These are phyloP conservation scores for Nannochloropsis granulata DNA, from an alignment of 108 stramenopile species.

Conservation along the genomic window DNA sequence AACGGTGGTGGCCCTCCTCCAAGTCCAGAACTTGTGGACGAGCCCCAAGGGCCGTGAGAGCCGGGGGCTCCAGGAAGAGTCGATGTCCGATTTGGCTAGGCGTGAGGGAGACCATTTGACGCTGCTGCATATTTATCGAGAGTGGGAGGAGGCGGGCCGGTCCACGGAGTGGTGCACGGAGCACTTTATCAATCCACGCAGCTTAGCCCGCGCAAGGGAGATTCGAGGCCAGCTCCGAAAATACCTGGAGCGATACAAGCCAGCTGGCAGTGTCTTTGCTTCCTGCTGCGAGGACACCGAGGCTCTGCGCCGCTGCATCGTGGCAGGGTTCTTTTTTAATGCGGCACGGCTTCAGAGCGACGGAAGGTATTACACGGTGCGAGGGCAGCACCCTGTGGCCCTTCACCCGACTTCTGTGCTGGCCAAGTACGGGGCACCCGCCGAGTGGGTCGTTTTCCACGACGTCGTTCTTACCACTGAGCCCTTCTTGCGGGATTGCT, in stretches of 20 bases:
- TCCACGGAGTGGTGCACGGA: constrained; percentile 50
- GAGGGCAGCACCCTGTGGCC: constrained; percentile 49
- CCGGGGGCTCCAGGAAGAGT: constrained; percentile 50
- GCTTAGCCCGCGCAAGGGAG: constrained; percentile 27
- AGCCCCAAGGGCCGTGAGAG: constrained; percentile 54
- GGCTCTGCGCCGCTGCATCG: constrained; percentile 59
- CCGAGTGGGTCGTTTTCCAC: constrained; percentile 39
- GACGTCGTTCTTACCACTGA: constrained; percentile 32
- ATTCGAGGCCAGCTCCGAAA: constrained; percentile 29
- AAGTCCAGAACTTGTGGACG: constrained; percentile 57
- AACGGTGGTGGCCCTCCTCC: constrained; percentile 67
- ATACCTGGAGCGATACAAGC: neutral
- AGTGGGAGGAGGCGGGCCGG: constrained; percentile 50
- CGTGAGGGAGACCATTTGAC: constrained; percentile 78
- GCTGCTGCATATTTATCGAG: constrained; percentile 55
- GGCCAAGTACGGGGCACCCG: constrained; percentile 36
- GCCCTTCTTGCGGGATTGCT: constrained; percentile 47
- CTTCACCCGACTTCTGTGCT: constrained; percentile 36
- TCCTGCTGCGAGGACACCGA: constrained; percentile 4
- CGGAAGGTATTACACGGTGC: constrained; percentile 77
- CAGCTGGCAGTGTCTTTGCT: neutral
- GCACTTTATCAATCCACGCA: constrained; percentile 27
- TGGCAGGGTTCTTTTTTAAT: constrained; percentile 83
- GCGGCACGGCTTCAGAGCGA: constrained; percentile 74
- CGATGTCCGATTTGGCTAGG: constrained; percentile 63